Evolutionary conservation across 2,329 filamentous ascomycete genomes (phyloP).

Genomic region (Xylariales sp.): DNA sequence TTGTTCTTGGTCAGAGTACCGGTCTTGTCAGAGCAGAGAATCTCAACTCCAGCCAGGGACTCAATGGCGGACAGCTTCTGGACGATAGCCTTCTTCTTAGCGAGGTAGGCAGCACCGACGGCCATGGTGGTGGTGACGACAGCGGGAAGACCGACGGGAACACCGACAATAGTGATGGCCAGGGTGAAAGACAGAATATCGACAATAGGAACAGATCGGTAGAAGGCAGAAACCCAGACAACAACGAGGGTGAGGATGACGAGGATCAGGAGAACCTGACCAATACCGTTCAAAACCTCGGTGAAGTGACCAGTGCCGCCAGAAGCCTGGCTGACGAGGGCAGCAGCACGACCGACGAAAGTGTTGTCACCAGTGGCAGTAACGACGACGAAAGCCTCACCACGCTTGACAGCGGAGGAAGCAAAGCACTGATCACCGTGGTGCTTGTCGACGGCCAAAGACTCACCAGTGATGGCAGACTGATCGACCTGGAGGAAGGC

Average conservation of each 20-base stretch:
- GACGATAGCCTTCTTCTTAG: slow-evolving; percentile 89
- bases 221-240: slow-evolving; percentile 85
- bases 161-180: slow-evolving; percentile 86
- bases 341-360: slow-evolving; percentile 84
- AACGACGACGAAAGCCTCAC: slow-evolving; percentile 77
- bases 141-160: slow-evolving; percentile 87
- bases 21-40: slow-evolving; percentile 92
- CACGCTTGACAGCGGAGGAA: slow-evolving; percentile 87
- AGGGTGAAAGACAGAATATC: slow-evolving; percentile 79
- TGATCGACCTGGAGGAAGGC: slow-evolving; percentile 89
- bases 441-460: slow-evolving; percentile 86
- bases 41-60: slow-evolving; percentile 87
- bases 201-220: slow-evolving; percentile 78
- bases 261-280: slow-evolving; percentile 72
- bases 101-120: slow-evolving; percentile 85
- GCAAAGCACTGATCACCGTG: slow-evolving; percentile 76
- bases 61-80: slow-evolving; percentile 91
- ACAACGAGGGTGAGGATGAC: slow-evolving; percentile 77
- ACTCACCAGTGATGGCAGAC: slow-evolving; percentile 88
- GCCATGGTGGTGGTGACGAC: slow-evolving; percentile 95
- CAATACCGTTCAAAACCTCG: slow-evolving; percentile 83
- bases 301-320: slow-evolving; percentile 81
- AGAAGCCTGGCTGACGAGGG: slow-evolving; percentile 74
- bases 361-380: slow-evolving; percentile 85
- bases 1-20: slow-evolving; percentile 94